Evolutionary conservation across 345 rosid genomes (phyloP), one percentile per base, ranked within the genome.

Genomic region (Bretschneidera sinensis): DNA sequence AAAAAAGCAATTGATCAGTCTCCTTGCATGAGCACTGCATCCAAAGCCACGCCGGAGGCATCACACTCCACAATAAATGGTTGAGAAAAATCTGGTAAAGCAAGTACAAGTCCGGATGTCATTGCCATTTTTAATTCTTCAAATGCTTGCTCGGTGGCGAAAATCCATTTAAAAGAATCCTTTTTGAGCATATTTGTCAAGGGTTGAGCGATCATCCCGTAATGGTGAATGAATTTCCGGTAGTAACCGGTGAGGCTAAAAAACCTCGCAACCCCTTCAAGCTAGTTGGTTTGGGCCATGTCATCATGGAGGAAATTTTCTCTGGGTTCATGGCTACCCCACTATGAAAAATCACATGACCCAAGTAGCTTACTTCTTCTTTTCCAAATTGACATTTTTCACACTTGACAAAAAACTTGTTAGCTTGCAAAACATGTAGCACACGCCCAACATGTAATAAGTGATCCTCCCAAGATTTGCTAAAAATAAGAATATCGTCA

Each of bases 141-240:
- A n/a, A n/a, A n/a, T n/a, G n/a, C n/a, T n/a, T n/a, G n/a, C n/a
- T n/a, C n/a, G n/a, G n/a, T n/a, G n/a, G n/a, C n/a, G n/a, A n/a
- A n/a, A n/a, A n/a, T n/a, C n/a, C n/a, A n/a, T n/a, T n/a, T n/a
- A n/a, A n/a, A 59, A 1, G 54, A 47, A 48, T 60, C 24, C 54
- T 24, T 48, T 28, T 48, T 48, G 1, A 60, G 43, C 39, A 47
- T 17, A 24, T 47, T 13, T 7, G 63, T 23, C 24, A 60, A 28
- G 15, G 54, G 63, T 23, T 14, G 43, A 2, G 24, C 43, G 8
- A 60, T 60, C 0, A 24, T 24, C 6, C 56, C 25, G 16, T 31
- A 61, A 8, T 48, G 18, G n/a, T 51, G 55, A 15, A 61, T 61
- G 43, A 61, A 28, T 34, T 33, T 50, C n/a, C n/a, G n/a, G n/a